Evolutionary conservation across 345 rosid species (phyloP), one percentile per base, ranked within the genome.

Genomic region (Acer negundo): DNA sequence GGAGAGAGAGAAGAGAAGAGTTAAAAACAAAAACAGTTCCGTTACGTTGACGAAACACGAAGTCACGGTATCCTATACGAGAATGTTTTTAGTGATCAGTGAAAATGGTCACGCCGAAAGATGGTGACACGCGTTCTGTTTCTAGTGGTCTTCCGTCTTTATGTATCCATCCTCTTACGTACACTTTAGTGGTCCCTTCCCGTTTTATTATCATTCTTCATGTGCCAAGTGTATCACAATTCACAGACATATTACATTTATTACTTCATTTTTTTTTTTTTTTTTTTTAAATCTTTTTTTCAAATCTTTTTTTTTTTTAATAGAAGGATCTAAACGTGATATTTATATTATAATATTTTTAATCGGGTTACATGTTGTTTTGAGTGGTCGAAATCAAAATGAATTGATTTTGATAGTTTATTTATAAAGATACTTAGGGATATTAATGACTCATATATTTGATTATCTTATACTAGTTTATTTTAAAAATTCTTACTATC

Each of bases 11-110:
- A 40, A 9, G n/a, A 3, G 11, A 9, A 22, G 59, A 4, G 68
- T 23, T 28, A 20, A 56, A 56, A 42, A 26, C 20, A 47, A 55
- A 56, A 56, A 40, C 26, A 47, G 46, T 80, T 10, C 84, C 75
- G 84, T 85, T 62, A 65, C 77, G 81, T 75, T 76, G 82, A 80
- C 73, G 84, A 75, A 82, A 77, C 77, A 61, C 74, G 35, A 59
- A 26, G 67, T 42, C 81, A 72, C 84, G 82, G 58, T 20, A 75
- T 69, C 77, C 84, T 17, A 75, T 46, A 46, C 15, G 7, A 28
- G 35, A 51, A 71, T 69, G 70, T 64, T 56, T 75, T 38, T 55
- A 70, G 74, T 28, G 61, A 12, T 3, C 6, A 2, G 3, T 15
- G 20, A 6, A 19, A 9, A 4, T 46, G 13, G 68, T 35, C 72